Base-by-base conservation (phyloP, 495 filamentous ascomycete genomes). In the Hypoxylon lienhwacheense region DNA sequence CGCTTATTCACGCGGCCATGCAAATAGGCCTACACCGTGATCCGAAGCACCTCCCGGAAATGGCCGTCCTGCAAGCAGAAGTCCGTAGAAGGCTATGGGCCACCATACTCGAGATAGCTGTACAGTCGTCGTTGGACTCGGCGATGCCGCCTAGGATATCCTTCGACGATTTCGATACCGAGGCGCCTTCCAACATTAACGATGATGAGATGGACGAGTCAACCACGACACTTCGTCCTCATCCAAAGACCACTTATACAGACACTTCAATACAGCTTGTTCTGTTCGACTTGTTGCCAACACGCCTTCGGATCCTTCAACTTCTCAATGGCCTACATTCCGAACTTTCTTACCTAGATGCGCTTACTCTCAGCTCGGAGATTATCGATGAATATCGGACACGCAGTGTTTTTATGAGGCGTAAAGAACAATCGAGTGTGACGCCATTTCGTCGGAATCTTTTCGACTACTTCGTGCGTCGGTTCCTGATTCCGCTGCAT, bases 51-150 rank as follows among this genome's bases (percentile, higher is more conserved):
- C 77, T 83, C 36, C 71, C 69, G 1, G 64, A 64, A 22, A 77
- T 79, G 67, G 53, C 73, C 1, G 31, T 67, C 0, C 70, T 80
- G 14, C 75, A 78, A 50, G 71, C 70, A 3, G 82, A 87, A 51
- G 42, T 83, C 19, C 78, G 82, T 2, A 75, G 84, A 37, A 68
- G 83, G 15, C 47, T 86, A 2, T 87, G 84, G 84, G 74, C 75
- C 10, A 85, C 82, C 3, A 78, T 87, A 19, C 58, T 86, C 12
- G 84, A 87, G 47, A 56, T 86, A 20, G 68, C 69, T 41, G 55
- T 83, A 2, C 83, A 85, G 55, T 72, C 83, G 0, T 77, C 79
- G 1, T 51, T 85, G 1, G 80, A 82, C 35, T 73, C 77, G 0
- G 83, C 74, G 0, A 77, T 81, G 64, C 71, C 75, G 0, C 80